Evolutionary conservation across 2,329 filamentous ascomycete genomes (phyloP).

Genomic region (Remersonia thermophila): DNA sequence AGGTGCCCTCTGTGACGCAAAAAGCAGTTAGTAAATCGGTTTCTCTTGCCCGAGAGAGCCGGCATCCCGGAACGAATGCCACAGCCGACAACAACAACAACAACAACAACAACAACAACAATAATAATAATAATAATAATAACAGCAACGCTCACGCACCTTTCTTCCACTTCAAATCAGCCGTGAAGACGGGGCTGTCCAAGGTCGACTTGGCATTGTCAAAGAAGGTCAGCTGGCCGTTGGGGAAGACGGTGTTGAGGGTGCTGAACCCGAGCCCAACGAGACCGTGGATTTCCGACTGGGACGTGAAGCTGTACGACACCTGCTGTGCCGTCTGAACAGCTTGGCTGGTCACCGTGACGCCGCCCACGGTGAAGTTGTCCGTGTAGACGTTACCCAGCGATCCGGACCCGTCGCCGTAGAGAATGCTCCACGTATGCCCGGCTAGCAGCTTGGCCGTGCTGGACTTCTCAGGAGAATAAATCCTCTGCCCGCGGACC

Average conservation of each 20-base stretch:
- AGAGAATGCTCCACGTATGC: constrained; percentile 29
- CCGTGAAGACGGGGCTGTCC: constrained; percentile 22
- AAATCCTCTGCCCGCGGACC: constrained; percentile 29
- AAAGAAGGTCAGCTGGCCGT: constrained; percentile 31
- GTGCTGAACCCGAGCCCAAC: constrained; percentile 33
- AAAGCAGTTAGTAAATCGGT: neutral
- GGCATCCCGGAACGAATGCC: too few relatives aligned
- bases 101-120: neutral
- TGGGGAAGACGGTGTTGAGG: constrained; percentile 33
- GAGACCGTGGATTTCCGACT: constrained; percentile 30
- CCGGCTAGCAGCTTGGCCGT: constrained; percentile 27
- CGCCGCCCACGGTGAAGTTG: constrained; percentile 31
- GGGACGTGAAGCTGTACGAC: constrained; percentile 29
- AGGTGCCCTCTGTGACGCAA: constrained; percentile 19
- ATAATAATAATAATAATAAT: too few relatives aligned
- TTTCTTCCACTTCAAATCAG: constrained; percentile 22
- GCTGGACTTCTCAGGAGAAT: constrained; percentile 27
- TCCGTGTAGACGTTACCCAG: constrained; percentile 34
- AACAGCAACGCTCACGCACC: constrained; percentile 17
- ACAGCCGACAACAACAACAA: neutral
- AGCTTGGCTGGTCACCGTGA: constrained; percentile 30
- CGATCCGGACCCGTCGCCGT: constrained; percentile 32
- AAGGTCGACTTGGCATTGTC: constrained; percentile 23
- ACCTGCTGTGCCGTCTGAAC: constrained; percentile 33
- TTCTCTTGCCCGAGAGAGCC: too few relatives aligned